Evolutionary conservation across 2,329 filamentous ascomycete genomes (phyloP), one percentile per base, ranked within the genome.

Genomic region (Onygena corvina): DNA sequence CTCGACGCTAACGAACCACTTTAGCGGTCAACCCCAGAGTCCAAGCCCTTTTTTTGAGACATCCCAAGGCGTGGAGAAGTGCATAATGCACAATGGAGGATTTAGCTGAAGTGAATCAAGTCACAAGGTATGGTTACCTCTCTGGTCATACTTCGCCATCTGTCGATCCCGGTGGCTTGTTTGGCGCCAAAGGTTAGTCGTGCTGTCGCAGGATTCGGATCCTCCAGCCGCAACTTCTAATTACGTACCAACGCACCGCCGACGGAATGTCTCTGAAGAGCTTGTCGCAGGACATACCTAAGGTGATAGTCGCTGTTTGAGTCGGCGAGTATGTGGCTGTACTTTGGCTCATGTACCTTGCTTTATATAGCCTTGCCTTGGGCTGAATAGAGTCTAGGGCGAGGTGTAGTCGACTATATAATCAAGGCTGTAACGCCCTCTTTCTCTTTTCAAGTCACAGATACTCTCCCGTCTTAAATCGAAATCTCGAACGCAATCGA

Each of bases 141-240:
- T n/a, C 3, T 4, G 16, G 4, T 25, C 18, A 40, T 40, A 8
- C 36, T 40, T 21, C 9, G 11, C 18, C 9, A 21, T 14, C 20
- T 3, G 38, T 42, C 38, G 38, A 42, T 42, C 38, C 9, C 16
- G 12, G 38, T 42, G 38, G 38, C 38, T 42, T 42, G 38, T 21
- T 29, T 8, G 12, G 27, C 38, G 9, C 21, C 20, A 42, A n/a
- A 18, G 9, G n/a, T 21, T 2, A 33, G 11, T 4, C 7, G 21
- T 8, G 8, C 4, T 42, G 38, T 42, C 38, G n/a, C 38, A 29
- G 38, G 21, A n/a, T 42, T 27, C 12, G n/a, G 21, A 42, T 42
- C 38, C 38, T 42, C 12, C 38, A 8, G n/a, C n/a, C 12, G 18
- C 8, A 25, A 1, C 7, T 14, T 2, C n/a, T 4, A 14, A 25